Percentiles rank a stretch among this genome's conserved stretches.
Evolutionary conservation across 345 rosid genomes (phyloP).

Genomic region (Chamaenerion angustifolium): DNA sequence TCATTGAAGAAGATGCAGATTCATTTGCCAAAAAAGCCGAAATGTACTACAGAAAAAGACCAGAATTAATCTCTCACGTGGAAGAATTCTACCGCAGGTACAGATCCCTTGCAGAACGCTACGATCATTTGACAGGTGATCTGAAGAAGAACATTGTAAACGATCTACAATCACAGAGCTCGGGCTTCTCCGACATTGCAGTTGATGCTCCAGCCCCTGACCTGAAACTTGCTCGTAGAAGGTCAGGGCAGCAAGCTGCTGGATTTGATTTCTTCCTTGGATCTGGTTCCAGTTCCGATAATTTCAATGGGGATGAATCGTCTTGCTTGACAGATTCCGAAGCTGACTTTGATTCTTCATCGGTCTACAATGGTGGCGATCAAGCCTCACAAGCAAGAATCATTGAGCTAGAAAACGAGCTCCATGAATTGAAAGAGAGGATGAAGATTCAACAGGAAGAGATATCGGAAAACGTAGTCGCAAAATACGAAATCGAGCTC

Average conservation of each 20-base stretch:
- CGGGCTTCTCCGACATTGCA: slow-evolving; percentile 32
- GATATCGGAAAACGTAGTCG: slow-evolving; percentile 25
- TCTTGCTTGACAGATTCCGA: slow-evolving; percentile 61
- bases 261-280: slow-evolving; percentile 60
- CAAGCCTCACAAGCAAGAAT: slow-evolving; percentile 32
- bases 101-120: slow-evolving; percentile 75
- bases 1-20: slow-evolving; percentile 82
- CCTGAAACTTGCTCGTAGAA: slow-evolving; percentile 23
- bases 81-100: slow-evolving; percentile 81
- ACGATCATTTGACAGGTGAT: slow-evolving; percentile 68
- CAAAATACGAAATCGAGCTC: slow-evolving; percentile 45
- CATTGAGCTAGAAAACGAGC: slow-evolving; percentile 46
- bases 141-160: slow-evolving; percentile 34
- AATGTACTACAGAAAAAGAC: slow-evolving; percentile 75
- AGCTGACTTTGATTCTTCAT: slow-evolving; percentile 55
- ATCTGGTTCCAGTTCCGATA: slow-evolving; percentile 38
- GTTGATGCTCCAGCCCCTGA: slow-evolving; percentile 35
- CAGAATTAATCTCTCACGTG: slow-evolving; percentile 53
- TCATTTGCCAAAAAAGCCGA: slow-evolving; percentile 87
- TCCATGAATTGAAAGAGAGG: slow-evolving; percentile 43
- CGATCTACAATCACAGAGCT: slow-evolving; percentile 49
- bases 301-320: slow-evolving; percentile 45
- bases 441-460: slow-evolving; percentile 35
- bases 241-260: slow-evolving; percentile 43
- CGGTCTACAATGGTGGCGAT: slow-evolving; percentile 40